phyloP scores from a whole-genome alignment of 805 yeast genomes.

The Cyberlindnera xishuangbannaensis region DNA sequence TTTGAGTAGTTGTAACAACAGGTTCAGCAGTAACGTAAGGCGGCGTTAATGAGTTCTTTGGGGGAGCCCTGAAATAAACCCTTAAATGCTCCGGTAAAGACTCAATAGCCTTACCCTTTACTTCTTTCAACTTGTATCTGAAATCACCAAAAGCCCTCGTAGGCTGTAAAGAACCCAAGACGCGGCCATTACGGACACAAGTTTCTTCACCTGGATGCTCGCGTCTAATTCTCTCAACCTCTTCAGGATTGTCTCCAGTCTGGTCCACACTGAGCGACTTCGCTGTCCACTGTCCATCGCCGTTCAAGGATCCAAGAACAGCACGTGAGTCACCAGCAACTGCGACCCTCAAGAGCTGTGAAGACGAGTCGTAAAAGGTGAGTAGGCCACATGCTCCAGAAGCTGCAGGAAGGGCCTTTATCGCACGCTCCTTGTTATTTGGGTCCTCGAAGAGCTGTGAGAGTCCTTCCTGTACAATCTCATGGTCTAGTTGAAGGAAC shows the following conservation, averaged over 20 bases:
- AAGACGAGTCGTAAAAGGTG: conserved; percentile 76
- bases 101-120: conserved; percentile 34
- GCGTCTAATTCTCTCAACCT: conserved; percentile 70
- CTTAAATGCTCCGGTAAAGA: conserved; percentile 73
- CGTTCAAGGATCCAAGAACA: conserved; percentile 66
- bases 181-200: conserved; percentile 80
- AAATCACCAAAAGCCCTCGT: conserved; percentile 97
- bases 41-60: conserved; percentile 73
- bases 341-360: conserved; percentile 75
- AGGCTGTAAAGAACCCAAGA: conserved; percentile 90
- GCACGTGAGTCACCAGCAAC: conserved; percentile 97
- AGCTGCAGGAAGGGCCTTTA: conserved; percentile 79
- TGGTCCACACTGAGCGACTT: conserved; percentile 84
- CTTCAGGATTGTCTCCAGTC: conserved; percentile 87
- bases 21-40: conserved; percentile 98
- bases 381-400: conserved; percentile 93
- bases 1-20: conserved; percentile 74
- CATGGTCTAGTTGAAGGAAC: conserved; percentile 78
- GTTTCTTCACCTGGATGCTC: conserved; percentile 88
- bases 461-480: conserved; percentile 72
- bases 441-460: conserved; percentile 64
- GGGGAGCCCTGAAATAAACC: conserved; percentile 76
- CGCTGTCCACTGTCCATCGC: conserved; percentile 76
- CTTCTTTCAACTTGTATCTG: conserved; percentile 73
- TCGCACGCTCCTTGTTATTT: conserved; percentile 48